Evolutionary conservation across 2,329 filamentous ascomycete species (phyloP), one percentile per base, ranked within the genome.

Genomic region (Alternaria brassicae): DNA sequence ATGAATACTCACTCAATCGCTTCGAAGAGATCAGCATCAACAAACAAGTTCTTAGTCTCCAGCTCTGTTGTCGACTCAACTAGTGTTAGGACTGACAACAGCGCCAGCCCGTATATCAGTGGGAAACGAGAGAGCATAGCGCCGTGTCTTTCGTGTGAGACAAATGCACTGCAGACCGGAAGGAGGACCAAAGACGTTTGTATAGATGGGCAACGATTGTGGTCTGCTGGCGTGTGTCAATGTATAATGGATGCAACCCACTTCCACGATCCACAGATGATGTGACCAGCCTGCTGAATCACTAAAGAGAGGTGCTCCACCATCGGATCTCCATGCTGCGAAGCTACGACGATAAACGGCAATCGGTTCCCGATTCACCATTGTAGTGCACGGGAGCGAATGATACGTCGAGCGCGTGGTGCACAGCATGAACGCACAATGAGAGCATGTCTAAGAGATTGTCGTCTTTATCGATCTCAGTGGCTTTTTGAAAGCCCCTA

Each of bases 1-100:
- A 41, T 5, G 9, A 21, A 21, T 6, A 34, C 40, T 19, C 53
- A 58, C 55, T 58, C 55, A 23, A 58, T 53, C 2, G 49, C 55
- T 5, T 53, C 49, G 21, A 58, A 58, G 13, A 58, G 41, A 28
- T 58, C 55, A n/a, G 55, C 17, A 21, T 58, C 55, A 7, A 58
- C 55, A 36, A 58, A 34, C 6, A 58, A 23, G 8, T 53, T 28
- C 30, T 48, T 44, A 0, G 19, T 32, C 23, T 25, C 28, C 28
- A 21, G 32, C 9, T 32, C 21, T 7, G n/a, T 10, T 17, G 25
- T n/a, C 34, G 41, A n/a, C 9, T 45, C 23, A 7, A 53, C 55
- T 23, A 34, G 28, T 6, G 17, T 7, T 6, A 32, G 28, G n/a
- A 45, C 40, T 10, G 34, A 41, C 10, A 42, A 13, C 19, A 53